phyloP scores from a whole-genome alignment of 371 early-diverging fungal genomes.

The Mortierella sp. region DNA sequence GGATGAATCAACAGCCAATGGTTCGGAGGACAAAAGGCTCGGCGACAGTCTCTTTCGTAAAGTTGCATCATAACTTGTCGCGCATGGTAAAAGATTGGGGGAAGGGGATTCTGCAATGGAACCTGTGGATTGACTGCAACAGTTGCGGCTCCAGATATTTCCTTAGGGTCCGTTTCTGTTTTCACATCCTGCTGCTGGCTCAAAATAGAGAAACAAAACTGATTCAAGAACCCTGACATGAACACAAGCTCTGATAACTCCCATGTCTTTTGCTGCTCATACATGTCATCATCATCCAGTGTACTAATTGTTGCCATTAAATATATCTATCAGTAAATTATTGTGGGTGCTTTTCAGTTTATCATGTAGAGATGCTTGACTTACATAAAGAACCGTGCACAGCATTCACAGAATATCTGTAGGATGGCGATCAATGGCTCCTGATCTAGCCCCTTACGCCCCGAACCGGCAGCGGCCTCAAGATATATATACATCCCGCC shows the following conservation, averaged over 20 bases:
- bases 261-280: constrained; percentile 70
- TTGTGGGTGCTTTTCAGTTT: background rate
- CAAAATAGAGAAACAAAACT: constrained; percentile 76
- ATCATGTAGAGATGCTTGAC: too few relatives aligned
- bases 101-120: constrained; percentile 18
- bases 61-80: constrained; percentile 78
- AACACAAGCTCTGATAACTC: constrained; percentile 65
- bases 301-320: constrained; percentile 59
- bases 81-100: constrained; percentile 68
- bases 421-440: constrained; percentile 73
- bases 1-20: constrained; percentile 79
- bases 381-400: constrained; percentile 68
- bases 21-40: constrained; percentile 75
- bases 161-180: background rate
- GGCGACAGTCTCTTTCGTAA: constrained; percentile 81
- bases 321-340: too few relatives aligned
- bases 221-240: constrained; percentile 71
- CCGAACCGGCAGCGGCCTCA: constrained; percentile 61
- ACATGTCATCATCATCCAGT: constrained; percentile 87
- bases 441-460: constrained; percentile 60
- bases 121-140: background rate
- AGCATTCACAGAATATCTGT: constrained; percentile 72
- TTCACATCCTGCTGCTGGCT: constrained; percentile 48
- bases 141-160: background rate
- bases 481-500: constrained; percentile 68